phyloP scores from a whole-genome alignment of 2,329 filamentous ascomycete species.

The Verticillium zaregamsianum region DNA sequence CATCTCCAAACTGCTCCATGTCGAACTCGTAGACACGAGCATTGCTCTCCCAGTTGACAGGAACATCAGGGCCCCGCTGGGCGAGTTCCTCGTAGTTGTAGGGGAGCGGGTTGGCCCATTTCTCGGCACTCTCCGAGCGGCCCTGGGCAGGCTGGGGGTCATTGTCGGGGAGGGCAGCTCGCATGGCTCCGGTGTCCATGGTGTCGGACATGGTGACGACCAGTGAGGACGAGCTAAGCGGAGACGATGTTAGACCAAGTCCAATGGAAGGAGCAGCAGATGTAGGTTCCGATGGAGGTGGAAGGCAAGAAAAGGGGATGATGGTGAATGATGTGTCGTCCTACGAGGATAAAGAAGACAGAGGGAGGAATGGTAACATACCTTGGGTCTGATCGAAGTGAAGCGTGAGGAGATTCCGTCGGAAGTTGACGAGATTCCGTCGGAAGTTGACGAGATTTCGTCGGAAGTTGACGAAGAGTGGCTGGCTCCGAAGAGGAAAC shows the following conservation, averaged over 20 bases:
- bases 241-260: background rate
- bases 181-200: background rate
- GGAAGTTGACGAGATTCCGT: background rate
- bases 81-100: slow-evolving; percentile 43
- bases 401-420: background rate
- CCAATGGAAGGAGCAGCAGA: background rate
- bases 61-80: slow-evolving; percentile 6
- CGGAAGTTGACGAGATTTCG: background rate
- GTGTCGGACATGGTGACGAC: slow-evolving; percentile 14
- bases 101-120: slow-evolving; percentile 42
- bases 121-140: slow-evolving; percentile 17
- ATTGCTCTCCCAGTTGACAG: slow-evolving; percentile 44
- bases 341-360: no score
- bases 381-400: background rate
- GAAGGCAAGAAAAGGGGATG: background rate
- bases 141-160: slow-evolving; percentile 1
- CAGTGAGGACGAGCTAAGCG: background rate
- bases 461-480: background rate
- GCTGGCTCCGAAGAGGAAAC: background rate
- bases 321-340: background rate
- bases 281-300: background rate
- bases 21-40: slow-evolving; percentile 73
- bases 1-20: slow-evolving; percentile 73
- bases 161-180: slow-evolving; percentile 13
- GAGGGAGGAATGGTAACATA: background rate